Percentiles rank a stretch among this genome's conserved stretches.
phyloP scores from a whole-genome alignment of 2,329 filamentous ascomycete genomes.

The Magnaporthales sp. region DNA sequence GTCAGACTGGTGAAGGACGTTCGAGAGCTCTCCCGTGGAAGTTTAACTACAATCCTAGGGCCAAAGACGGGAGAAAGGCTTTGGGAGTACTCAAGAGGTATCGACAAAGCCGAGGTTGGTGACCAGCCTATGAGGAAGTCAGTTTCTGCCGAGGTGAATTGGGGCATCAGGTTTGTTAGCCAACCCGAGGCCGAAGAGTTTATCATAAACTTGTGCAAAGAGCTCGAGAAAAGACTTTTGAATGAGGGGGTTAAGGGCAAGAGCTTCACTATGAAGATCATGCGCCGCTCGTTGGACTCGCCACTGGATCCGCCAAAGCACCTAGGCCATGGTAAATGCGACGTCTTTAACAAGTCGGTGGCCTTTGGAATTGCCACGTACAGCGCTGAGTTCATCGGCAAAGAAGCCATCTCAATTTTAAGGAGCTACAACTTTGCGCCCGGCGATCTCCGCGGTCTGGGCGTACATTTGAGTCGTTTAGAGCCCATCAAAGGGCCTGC shows the following conservation, averaged over 20 bases:
- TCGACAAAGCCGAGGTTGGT: constrained; percentile 79
- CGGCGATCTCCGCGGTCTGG: constrained; percentile 86
- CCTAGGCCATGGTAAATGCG: constrained; percentile 89
- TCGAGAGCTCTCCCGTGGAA: constrained; percentile 67
- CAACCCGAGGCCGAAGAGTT: constrained; percentile 94
- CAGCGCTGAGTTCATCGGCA: constrained; percentile 58
- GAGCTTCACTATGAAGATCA: constrained; percentile 89
- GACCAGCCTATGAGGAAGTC: constrained; percentile 83
- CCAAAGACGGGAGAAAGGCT: constrained; percentile 90
- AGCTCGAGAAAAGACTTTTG: constrained; percentile 70
- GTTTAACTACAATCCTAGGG: constrained; percentile 63
- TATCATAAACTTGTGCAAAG: constrained; percentile 72
- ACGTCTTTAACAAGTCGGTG: constrained; percentile 84
- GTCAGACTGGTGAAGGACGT: constrained; percentile 79
- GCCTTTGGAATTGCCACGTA: constrained; percentile 80
- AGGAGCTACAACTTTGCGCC: constrained; percentile 76
- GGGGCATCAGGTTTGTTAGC: constrained; percentile 91
- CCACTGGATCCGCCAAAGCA: constrained; percentile 89
- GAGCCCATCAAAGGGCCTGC: constrained; percentile 60
- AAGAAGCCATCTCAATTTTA: constrained; percentile 78
- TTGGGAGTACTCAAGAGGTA: constrained; percentile 82
- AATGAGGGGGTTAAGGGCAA: constrained; percentile 81
- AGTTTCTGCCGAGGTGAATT: constrained; percentile 94
- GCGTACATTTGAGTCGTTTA: constrained; percentile 87
- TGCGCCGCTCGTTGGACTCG: constrained; percentile 78